Evolutionary conservation across 2,329 filamentous ascomycete genomes (phyloP), one percentile per base, ranked within the genome.

Genomic region (Aschersonia sp.): DNA sequence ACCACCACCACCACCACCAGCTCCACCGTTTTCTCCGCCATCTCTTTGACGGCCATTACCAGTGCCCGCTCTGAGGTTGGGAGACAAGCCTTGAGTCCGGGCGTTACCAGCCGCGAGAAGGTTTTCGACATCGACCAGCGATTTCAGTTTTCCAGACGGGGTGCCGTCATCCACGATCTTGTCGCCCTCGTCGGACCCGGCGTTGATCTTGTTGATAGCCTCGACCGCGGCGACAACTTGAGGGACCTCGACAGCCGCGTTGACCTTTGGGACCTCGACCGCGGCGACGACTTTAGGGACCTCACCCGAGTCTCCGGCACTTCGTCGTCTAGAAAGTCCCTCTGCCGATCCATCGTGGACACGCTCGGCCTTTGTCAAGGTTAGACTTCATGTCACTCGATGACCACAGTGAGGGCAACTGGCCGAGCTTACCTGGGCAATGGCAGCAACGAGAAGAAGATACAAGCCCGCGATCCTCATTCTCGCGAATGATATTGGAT

Each of bases 381-480:
- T 38, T 10, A 38, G 32, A 38, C 10, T 6, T 38, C 32, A 10
- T 10, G 32, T 10, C 6, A 6, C 32, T 10, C 5, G 32, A 38
- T 6, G 5, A 10, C 4, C 32, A 43, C 40, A 6, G 7, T 43
- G 40, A 5, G 6, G 40, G 40, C 40, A 20, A 20, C 20, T 43
- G 40, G 5, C 5, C n/a, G 3, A 29, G 40, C 40, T 50, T 53
- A 58, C 56, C 50, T 53, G 48, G 45, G 45, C 45, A 30, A 50
- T 45, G 48, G 51, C 49, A 45, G 52, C 51, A 30, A 53, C 50
- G 44, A 54, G 35, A 32, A 57, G 48, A 42, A 52, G 41, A 41
- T 53, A 48, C 45, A 56, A 45, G 41, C 52, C 51, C 32, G 50
- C 32, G 41, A 46, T 48, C 47, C 49, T 56, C 56, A 57, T 58